These are phyloP conservation scores for Vittaforma corneae DNA, from an alignment of 371 early-diverging fungal species.

Conservation along the genomic window DNA sequence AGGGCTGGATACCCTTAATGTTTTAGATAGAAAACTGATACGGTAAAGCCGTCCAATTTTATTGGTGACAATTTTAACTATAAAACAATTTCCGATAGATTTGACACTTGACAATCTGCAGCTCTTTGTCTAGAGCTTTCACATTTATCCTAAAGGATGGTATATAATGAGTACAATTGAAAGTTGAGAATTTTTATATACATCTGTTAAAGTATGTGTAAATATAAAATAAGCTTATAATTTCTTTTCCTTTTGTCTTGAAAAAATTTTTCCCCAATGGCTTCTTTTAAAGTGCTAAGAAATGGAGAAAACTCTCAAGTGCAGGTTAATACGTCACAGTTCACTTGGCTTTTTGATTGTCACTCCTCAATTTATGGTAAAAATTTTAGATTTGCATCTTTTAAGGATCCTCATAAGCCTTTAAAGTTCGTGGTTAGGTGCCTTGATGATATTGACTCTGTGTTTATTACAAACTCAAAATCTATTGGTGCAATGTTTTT, in stretches of 20 bases:
- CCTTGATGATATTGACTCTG: not conserved
- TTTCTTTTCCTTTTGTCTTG: not conserved
- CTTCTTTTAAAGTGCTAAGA: not conserved
- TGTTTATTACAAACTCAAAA: constrained; percentile 13
- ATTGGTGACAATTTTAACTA: not conserved
- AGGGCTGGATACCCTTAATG: not conserved
- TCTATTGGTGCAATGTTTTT: constrained; percentile 8
- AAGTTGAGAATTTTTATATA: not conserved
- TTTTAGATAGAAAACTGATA: not conserved
- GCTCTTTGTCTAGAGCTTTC: not conserved
- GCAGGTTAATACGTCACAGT: not conserved
- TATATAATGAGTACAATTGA: not conserved
- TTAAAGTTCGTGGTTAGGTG: not conserved
- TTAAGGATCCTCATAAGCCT: constrained; percentile 2
- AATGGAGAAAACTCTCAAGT: not conserved
- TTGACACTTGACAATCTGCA: not conserved
- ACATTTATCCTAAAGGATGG: not conserved
- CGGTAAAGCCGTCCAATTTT: not conserved
- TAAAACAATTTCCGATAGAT: not conserved
- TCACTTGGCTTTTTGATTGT: constrained; percentile 4
- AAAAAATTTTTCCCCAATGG: not conserved
- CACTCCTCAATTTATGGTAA: constrained; percentile 7
- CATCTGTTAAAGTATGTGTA: not conserved
- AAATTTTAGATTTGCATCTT: constrained; percentile 10
- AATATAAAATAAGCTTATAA: not conserved